Base-by-base conservation (phyloP, 2,329 filamentous ascomycete species). In the Metarhizium guizhouense region DNA sequence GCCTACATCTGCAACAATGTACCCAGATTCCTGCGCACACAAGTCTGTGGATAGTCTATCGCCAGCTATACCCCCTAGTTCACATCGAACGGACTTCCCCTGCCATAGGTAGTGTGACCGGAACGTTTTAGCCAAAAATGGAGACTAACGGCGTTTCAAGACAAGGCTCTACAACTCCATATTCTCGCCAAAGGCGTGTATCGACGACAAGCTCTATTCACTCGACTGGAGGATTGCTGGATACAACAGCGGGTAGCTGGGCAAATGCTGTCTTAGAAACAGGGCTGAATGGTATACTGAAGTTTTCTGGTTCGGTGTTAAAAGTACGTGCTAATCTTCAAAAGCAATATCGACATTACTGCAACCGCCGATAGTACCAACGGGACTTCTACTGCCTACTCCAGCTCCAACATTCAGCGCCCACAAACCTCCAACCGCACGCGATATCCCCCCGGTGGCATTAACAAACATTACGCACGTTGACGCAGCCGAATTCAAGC, bases 401-500 rank as follows among this genome's bases (percentile, higher is more conserved):
- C 78, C 85, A 2, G 84, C 86, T 3, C 82, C 88, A 2, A 69
- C 74, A 8, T 83, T 83, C 16, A 87, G 83, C 64, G 77, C 85
- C 14, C 89, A 94, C 65, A 93, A 86, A 62, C 86, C 89, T 14
- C 93, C 93, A 0, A 95, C 90, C 1, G 80, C 88, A 18, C 84
- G 84, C 69, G 93, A 99, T 67, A 99, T 99, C 42, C 93, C 93
- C 1, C 93, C 93, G 0, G 94, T 99, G 0, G 86, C 90, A 1
- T 77, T 99, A 57, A 92, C 91, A 8, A 96, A 95, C 63, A 89
- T 97, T 47, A 82, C 86, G 10, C 87, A 88, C 63, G 80, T 97
- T 62, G 89, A 96, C 40, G 72, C 83, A 0, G 82, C 86, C 59
- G 86, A 88, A 56, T 97, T 99, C 69, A 84, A 85, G 54, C 78